phyloP scores from a whole-genome alignment of 495 filamentous ascomycete species.

The Collariella sp. region DNA sequence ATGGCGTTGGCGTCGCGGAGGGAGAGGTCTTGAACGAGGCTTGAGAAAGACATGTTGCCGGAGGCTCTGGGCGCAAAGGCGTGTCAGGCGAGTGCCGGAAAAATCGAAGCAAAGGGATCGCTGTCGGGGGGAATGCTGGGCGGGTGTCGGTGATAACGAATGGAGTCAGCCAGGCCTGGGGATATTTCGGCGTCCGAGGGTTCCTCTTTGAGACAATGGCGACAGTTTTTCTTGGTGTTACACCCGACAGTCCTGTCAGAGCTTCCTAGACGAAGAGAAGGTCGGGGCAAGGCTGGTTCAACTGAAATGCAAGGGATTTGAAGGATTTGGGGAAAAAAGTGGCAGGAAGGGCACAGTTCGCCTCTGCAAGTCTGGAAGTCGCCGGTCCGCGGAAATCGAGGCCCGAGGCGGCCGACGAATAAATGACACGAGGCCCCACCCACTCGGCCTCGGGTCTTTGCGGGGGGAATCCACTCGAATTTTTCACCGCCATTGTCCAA shows the following conservation, averaged over 20 bases:
- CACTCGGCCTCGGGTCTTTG: slow-evolving; percentile 14
- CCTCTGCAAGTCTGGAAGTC: no score
- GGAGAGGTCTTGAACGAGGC: slow-evolving; percentile 76
- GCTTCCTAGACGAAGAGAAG: neutral
- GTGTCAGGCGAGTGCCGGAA: neutral
- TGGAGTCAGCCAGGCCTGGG: neutral
- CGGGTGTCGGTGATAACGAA: neutral
- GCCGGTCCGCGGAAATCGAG: neutral
- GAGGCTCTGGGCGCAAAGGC: neutral
- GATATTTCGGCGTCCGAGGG: neutral
- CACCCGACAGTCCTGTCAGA: neutral
- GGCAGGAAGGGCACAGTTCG: neutral
- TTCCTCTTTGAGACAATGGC: neutral
- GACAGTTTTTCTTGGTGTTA: neutral
- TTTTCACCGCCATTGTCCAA: slow-evolving; percentile 16
- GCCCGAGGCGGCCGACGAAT: neutral
- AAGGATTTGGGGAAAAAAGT: no score
- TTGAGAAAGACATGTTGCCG: slow-evolving; percentile 79
- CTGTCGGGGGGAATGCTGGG: neutral
- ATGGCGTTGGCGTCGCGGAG: slow-evolving; percentile 48
- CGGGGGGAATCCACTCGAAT: slow-evolving; percentile 7
- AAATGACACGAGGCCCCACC: slow-evolving; percentile 2
- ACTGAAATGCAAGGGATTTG: no score
- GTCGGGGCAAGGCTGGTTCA: neutral
- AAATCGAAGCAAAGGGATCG: neutral